phyloP scores from a whole-genome alignment of 23 red algal genomes.

The Rhodosorus marinus region DNA sequence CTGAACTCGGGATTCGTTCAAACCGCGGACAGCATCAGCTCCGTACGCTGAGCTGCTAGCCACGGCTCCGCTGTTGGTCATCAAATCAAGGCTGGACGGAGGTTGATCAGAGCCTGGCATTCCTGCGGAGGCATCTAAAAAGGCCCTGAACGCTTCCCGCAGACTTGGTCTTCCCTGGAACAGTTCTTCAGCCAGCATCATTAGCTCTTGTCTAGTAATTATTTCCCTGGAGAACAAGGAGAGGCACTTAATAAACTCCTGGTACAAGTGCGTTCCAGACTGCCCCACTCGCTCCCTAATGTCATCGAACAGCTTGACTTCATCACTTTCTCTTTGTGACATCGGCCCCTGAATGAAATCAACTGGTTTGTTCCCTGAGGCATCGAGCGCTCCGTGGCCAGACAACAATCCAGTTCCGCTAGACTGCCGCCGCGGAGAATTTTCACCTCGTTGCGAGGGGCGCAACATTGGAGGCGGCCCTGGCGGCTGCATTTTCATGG shows the following conservation, averaged over 20 bases:
- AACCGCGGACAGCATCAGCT: no score
- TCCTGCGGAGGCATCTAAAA: constrained; percentile 20
- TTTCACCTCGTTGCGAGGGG: no score
- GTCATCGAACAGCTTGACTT: constrained; percentile 60
- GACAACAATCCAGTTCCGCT: no score
- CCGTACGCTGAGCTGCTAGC: background rate
- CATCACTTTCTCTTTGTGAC: no score
- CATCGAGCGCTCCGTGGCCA: no score
- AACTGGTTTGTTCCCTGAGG: no score
- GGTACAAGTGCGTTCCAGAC: constrained; percentile 22
- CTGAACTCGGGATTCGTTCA: background rate
- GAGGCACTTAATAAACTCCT: constrained; percentile 91
- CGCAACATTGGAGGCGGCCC: no score
- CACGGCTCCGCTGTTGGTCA: background rate
- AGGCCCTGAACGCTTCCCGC: constrained; percentile 37
- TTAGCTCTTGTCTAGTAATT: constrained; percentile 50
- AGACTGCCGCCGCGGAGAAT: no score
- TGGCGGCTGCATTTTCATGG: no score
- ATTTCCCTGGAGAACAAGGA: constrained; percentile 69
- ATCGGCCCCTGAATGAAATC: no score
- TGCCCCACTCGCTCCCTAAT: constrained; percentile 51
- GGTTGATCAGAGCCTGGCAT: background rate
- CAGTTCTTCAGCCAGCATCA: constrained; percentile 39
- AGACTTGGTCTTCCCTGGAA: constrained; percentile 27
- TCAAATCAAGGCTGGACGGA: no score